phyloP scores from a whole-genome alignment of 176 grass and related monocot species.

The Oryza nivara region DNA sequence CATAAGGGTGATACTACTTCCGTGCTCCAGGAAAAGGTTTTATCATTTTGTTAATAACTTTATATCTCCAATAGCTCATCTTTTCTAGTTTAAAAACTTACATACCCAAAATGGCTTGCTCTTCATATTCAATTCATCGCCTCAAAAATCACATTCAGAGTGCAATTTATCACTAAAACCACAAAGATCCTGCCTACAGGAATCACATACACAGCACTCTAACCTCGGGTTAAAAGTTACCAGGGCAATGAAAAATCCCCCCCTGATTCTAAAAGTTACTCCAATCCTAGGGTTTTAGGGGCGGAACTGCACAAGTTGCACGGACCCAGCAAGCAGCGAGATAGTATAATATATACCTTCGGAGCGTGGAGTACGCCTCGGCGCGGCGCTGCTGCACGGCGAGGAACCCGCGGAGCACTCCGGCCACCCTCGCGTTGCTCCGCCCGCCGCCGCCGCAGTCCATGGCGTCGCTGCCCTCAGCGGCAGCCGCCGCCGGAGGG shows the following conservation, averaged over 20 bases:
- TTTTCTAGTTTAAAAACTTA: neutral
- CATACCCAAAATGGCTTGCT: neutral
- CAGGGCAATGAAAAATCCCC: neutral
- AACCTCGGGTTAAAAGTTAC: neutral
- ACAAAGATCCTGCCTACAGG: neutral
- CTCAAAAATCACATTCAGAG: neutral
- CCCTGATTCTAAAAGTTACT: no score
- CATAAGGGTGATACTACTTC: neutral
- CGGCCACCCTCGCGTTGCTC: constrained; percentile 37
- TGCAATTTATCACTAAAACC: neutral
- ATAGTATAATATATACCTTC: constrained; percentile 61
- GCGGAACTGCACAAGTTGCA: no score
- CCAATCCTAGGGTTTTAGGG: constrained; percentile 24
- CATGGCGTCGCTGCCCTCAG: neutral
- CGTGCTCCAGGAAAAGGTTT: neutral
- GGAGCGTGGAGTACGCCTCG: constrained; percentile 80
- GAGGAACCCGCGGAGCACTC: constrained; percentile 78
- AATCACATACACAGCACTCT: neutral
- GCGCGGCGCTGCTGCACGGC: constrained; percentile 85
- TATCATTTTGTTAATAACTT: neutral
- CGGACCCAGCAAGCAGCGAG: neutral
- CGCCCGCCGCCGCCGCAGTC: neutral
- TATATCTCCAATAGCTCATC: neutral
- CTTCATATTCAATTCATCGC: neutral
- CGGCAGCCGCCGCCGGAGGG: neutral